These are phyloP conservation scores for Coniochaeta sp. DNA, from an alignment of 2,329 filamentous ascomycete genomes.

Conservation along the genomic window DNA sequence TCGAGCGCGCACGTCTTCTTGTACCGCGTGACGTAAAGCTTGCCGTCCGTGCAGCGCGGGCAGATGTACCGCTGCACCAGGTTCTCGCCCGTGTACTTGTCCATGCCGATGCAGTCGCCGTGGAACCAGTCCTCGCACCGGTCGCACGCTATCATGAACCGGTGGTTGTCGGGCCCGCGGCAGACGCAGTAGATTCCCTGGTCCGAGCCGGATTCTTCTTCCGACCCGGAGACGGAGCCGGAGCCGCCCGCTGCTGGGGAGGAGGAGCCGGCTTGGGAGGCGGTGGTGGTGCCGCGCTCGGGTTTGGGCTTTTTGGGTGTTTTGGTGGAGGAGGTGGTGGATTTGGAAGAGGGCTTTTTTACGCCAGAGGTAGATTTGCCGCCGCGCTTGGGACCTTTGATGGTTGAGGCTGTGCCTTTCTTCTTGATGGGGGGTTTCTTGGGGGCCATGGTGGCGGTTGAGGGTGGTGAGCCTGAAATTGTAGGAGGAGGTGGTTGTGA, in stretches of 20 bases:
- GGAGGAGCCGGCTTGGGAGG: slow-evolving; percentile 24
- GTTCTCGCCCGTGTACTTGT: slow-evolving; percentile 62
- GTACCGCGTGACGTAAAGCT: slow-evolving; percentile 43
- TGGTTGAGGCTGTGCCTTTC: slow-evolving; percentile 28
- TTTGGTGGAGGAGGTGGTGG: too few relatives aligned
- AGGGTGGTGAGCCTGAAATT: too few relatives aligned
- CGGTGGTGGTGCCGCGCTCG: too few relatives aligned
- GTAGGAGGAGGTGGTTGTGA: too few relatives aligned
- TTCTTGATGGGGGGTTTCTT: slow-evolving; percentile 16
- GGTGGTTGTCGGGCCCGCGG: slow-evolving; percentile 81
- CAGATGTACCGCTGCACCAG: slow-evolving; percentile 66
- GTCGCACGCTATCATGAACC: slow-evolving; percentile 95
- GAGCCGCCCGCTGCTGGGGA: slow-evolving; percentile 7
- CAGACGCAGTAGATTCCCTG: slow-evolving; percentile 84
- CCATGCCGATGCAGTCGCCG: slow-evolving; percentile 78
- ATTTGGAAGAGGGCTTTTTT: slow-evolving; percentile 17
- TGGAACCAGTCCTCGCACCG: slow-evolving; percentile 96
- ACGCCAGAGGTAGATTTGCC: slow-evolving; percentile 20
- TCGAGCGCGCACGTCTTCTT: slow-evolving; percentile 49
- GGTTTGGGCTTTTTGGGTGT: slow-evolving; percentile 8
- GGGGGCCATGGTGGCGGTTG: background rate
- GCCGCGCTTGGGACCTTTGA: slow-evolving; percentile 32
- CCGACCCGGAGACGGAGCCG: slow-evolving; percentile 13
- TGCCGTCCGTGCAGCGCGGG: slow-evolving; percentile 43
- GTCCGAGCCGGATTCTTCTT: slow-evolving; percentile 49